Conservation (phyloP, 306 rosid species). For the Cicer bijugum region DNA sequence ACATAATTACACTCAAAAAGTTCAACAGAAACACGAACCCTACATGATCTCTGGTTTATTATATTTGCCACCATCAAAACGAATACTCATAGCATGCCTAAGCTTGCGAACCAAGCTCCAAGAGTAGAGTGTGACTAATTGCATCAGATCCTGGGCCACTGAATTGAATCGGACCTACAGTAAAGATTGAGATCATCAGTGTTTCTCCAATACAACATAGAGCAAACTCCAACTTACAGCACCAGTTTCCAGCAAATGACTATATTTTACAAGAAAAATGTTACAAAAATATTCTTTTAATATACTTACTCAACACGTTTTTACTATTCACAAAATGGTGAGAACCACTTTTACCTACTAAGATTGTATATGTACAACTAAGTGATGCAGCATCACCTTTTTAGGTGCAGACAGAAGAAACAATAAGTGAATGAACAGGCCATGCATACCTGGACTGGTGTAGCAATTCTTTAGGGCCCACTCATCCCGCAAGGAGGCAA, state of each 20-base stretch:
- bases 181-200: conserved; percentile 9
- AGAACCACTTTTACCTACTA: not conserved
- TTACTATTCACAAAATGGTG: not conserved
- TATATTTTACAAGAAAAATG: not conserved
- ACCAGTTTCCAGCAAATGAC: conserved; percentile 3
- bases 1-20: not conserved
- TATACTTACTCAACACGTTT: not conserved
- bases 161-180: conserved; percentile 92
- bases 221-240: not conserved
- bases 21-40: conserved; percentile 11
- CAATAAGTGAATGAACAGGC: conserved; percentile 12
- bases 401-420: conserved; percentile 26
- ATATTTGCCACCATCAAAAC: conserved; percentile 36
- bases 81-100: conserved; percentile 37
- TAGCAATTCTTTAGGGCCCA: conserved; percentile 95
- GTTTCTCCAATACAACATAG: conserved; percentile 31
- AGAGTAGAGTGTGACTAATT: conserved; percentile 73
- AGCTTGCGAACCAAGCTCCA: conserved; percentile 83
- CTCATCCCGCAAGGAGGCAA: conserved; percentile 78
- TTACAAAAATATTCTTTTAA: not conserved
- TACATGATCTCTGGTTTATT: conserved; percentile 30
- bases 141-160: conserved; percentile 76
- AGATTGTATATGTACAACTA: not conserved
- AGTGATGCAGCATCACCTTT: conserved; percentile 17
- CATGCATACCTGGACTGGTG: conserved; percentile 78